Evolutionary conservation across 2,329 filamentous ascomycete genomes (phyloP).

Genomic region (Colletotrichum orbiculare): DNA sequence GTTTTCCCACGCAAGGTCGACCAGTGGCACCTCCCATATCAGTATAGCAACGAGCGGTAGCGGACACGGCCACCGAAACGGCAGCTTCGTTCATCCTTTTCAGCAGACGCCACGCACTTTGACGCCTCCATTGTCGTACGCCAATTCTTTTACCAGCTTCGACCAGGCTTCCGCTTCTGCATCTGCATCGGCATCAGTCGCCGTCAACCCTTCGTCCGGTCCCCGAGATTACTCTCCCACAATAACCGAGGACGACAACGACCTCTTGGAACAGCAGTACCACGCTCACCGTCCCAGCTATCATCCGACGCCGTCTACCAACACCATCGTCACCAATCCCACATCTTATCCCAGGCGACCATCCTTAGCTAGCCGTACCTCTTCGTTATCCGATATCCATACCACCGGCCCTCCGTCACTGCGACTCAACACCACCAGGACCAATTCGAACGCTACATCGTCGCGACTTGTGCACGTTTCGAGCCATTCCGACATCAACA

Average conservation of each 20-base stretch:
- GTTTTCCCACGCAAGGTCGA: slow-evolving; percentile 67
- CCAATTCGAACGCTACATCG: slow-evolving; percentile 39
- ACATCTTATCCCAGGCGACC: slow-evolving; percentile 46
- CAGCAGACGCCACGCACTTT: slow-evolving; percentile 72
- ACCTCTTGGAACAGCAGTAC: slow-evolving; percentile 40
- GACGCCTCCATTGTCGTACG: slow-evolving; percentile 69
- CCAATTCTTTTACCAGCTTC: slow-evolving; percentile 65
- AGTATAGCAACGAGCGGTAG: slow-evolving; percentile 67
- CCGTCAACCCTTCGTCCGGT: slow-evolving; percentile 39
- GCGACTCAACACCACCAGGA: slow-evolving; percentile 53
- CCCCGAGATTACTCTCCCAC: slow-evolving; percentile 65
- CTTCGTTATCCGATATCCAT: slow-evolving; percentile 51
- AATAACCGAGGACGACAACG: slow-evolving; percentile 65
- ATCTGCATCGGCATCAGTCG: too few relatives aligned
- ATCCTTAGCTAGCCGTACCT: slow-evolving; percentile 51
- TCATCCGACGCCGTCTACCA: slow-evolving; percentile 39
- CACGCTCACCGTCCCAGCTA: slow-evolving; percentile 26
- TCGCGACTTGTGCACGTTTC: slow-evolving; percentile 55
- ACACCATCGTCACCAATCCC: slow-evolving; percentile 43
- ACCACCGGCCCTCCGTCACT: slow-evolving; percentile 44
- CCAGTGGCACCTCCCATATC: slow-evolving; percentile 67
- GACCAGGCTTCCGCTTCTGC: slow-evolving; percentile 42
- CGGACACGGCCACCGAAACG: slow-evolving; percentile 54
- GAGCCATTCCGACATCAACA: slow-evolving; percentile 62
- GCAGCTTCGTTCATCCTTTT: slow-evolving; percentile 71